Base-by-base conservation (phyloP, 2,329 filamentous ascomycete species). In the Alternaria triticimaculans region DNA sequence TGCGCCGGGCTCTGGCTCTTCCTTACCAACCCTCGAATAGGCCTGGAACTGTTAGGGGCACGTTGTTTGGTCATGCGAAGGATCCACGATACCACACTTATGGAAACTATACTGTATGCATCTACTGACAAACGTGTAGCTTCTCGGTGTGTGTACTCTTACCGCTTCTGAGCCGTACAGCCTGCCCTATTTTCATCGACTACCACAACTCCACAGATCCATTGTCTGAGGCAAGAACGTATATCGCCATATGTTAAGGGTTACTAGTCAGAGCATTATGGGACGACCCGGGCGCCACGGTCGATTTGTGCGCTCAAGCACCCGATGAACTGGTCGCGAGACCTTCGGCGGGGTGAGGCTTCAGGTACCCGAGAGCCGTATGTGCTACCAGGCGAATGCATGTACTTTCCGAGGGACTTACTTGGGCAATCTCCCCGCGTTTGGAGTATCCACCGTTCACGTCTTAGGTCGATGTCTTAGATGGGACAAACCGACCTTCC, bases 391-490 rank as follows among this genome's bases (percentile, higher is more conserved):
- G 55, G 58, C 59, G 63, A 62, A 60, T 33, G 72, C 76, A 68
- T 71, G 75, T 77, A 72, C 71, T 73, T 69, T 67, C 66, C 61
- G 46, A 48, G 53, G 44, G 48, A 55, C 65, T 65, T 44, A 57
- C 58, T 73, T 65, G 43, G 65, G 72, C 61, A 75, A 75, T 65
- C 64, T 64, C 55, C 61, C 70, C 70, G 62, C 63, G 43, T 28
- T 62, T 64, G 62, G 65, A 68, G 49, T 55, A 61, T 62, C 63
- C 63, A 61, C 25, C 66, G 58, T 72, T 59, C 63, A 68, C 69
- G 66, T 61, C 63, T 67, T 67, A 66, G 66, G 69, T 65, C 62
- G 50, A 66, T 71, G 66, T 73, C 66, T 69, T 64, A 63, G 62
- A 61, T 53, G 23, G 23, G 62, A 64, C 58, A 51, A 62, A 67